Conservation (phyloP, 257 asterid genomes). For the Fraxinus cuspidata region DNA sequence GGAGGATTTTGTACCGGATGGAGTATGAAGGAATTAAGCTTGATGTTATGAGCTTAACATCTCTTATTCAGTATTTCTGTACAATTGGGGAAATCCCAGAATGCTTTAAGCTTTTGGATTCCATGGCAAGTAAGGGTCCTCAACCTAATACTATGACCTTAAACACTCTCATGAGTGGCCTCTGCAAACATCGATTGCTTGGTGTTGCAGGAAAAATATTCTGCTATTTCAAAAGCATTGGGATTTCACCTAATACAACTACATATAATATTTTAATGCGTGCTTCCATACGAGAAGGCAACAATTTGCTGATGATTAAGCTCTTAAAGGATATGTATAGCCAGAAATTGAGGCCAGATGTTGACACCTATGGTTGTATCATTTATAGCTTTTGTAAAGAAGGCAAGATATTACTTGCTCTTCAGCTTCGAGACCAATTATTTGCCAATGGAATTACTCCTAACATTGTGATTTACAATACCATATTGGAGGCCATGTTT, state of each 20-base stretch:
- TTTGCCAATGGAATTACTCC: constrained; percentile 45
- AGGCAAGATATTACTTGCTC: constrained; percentile 51
- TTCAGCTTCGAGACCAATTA: constrained; percentile 42
- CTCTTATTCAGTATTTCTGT: constrained; percentile 53
- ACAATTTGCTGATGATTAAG: constrained; percentile 38
- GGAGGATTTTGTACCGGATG: constrained; percentile 45
- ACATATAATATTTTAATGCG: constrained; percentile 57
- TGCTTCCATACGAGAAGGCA: constrained; percentile 45
- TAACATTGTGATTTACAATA: constrained; percentile 42
- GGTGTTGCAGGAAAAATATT: constrained; percentile 40
- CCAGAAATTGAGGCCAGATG: constrained; percentile 45
- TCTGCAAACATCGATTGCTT: constrained; percentile 52
- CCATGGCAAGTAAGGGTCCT: constrained; percentile 45
- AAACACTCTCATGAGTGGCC: constrained; percentile 49
- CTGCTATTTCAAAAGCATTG: constrained; percentile 34
- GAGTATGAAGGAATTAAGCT: constrained; percentile 41
- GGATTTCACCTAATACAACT: constrained; percentile 46
- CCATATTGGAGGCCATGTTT: constrained; percentile 51
- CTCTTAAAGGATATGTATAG: constrained; percentile 43
- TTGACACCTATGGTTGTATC: constrained; percentile 44
- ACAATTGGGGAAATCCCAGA: constrained; percentile 32
- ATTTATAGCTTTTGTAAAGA: constrained; percentile 43
- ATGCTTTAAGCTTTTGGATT: constrained; percentile 45
- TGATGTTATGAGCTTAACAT: constrained; percentile 52
- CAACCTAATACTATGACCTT: constrained; percentile 44